Conservation (phyloP, 108 stramenopile species). For the Discostella stelligeroides region DNA sequence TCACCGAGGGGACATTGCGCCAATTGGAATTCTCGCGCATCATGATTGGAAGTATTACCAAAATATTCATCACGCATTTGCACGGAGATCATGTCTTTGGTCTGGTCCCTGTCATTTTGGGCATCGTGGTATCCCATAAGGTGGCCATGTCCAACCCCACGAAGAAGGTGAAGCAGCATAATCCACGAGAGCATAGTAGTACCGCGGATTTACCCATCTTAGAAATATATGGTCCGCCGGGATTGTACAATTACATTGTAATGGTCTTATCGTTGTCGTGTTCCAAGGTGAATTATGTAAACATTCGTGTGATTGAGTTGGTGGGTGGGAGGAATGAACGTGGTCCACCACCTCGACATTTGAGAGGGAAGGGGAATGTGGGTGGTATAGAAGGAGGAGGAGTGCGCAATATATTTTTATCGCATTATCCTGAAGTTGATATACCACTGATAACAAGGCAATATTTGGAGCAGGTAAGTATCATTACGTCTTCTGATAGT, state of each 20-base stretch:
- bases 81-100: constrained; percentile 96
- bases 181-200: neutral
- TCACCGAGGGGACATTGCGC: constrained; percentile 87
- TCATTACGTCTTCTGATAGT: neutral
- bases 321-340: constrained; percentile 62
- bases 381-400: constrained; percentile 33
- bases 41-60: constrained; percentile 37
- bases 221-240: constrained; percentile 82
- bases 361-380: neutral
- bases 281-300: constrained; percentile 55
- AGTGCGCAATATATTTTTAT: constrained; percentile 54
- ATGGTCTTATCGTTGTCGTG: constrained; percentile 58
- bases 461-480: constrained; percentile 38
- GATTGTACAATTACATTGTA: constrained; percentile 79
- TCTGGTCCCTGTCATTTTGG: constrained; percentile 79
- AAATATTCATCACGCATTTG: constrained; percentile 90
- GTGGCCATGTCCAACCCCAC: constrained; percentile 6
- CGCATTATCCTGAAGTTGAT: constrained; percentile 67
- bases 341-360: constrained; percentile 9
- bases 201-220: constrained; percentile 31
- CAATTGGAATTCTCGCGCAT: constrained; percentile 59
- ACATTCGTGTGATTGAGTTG: constrained; percentile 69
- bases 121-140: constrained; percentile 30
- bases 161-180: constrained; percentile 28
- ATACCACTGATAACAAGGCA: constrained; percentile 19